Evolutionary conservation across 2,329 filamentous ascomycete genomes (phyloP).

Genomic region (Fusarium falciforme): DNA sequence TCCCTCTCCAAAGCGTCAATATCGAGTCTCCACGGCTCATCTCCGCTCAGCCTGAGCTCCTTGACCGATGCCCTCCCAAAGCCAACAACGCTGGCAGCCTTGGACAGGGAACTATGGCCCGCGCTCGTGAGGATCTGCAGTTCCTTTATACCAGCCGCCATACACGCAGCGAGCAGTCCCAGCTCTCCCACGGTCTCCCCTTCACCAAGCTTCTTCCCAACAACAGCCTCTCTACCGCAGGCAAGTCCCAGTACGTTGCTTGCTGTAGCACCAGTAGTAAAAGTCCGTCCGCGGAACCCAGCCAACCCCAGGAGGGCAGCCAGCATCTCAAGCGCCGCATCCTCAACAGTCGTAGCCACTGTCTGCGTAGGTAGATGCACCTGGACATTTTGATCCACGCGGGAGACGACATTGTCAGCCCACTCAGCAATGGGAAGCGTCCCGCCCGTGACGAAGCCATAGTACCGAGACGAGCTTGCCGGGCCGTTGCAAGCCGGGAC

Average conservation of each 20-base stretch:
- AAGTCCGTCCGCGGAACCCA: slow-evolving; percentile 66
- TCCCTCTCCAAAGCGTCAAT: slow-evolving; percentile 71
- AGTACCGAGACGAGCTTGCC: slow-evolving; percentile 77
- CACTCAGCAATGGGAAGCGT: slow-evolving; percentile 81
- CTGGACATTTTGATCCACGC: slow-evolving; percentile 84
- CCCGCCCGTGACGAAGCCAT: slow-evolving; percentile 90
- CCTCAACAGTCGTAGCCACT: slow-evolving; percentile 81
- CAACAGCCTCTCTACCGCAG: slow-evolving; percentile 72
- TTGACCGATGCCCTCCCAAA: slow-evolving; percentile 77
- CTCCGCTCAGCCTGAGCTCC: slow-evolving; percentile 62
- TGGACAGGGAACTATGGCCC: slow-evolving; percentile 85
- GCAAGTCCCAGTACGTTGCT: slow-evolving; percentile 84
- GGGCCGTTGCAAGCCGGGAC: slow-evolving; percentile 74
- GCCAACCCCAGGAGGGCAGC: slow-evolving; percentile 73
- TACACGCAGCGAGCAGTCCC: slow-evolving; percentile 76
- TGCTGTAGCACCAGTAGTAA: slow-evolving; percentile 74
- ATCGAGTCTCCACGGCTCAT: slow-evolving; percentile 77
- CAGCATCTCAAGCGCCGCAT: slow-evolving; percentile 76
- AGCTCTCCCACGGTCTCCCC: slow-evolving; percentile 69
- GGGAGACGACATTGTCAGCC: slow-evolving; percentile 86
- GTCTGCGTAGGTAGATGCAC: slow-evolving; percentile 84
- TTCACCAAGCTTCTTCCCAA: slow-evolving; percentile 53
- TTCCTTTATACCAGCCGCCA: slow-evolving; percentile 69
- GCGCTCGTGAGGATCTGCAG: slow-evolving; percentile 84
- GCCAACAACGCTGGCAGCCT: slow-evolving; percentile 85